These are phyloP conservation scores for Pythium vanterpoolii DNA, from an alignment of 352 stramenopile species.

Conservation along the genomic window DNA sequence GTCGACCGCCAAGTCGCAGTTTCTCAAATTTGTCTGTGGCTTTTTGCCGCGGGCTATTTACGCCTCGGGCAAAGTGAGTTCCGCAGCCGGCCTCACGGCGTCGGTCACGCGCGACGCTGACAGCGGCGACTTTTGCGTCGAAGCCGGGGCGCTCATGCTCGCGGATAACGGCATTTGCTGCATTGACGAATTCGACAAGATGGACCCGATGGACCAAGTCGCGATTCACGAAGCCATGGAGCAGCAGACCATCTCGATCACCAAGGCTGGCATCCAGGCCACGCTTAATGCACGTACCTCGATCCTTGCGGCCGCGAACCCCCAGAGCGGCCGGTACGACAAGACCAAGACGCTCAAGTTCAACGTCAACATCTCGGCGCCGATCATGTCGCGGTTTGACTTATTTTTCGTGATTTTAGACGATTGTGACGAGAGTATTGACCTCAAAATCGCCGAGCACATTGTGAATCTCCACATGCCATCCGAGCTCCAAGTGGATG, in stretches of 20 bases:
- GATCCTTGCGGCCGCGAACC: slow-evolving; percentile 99
- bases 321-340: slow-evolving; percentile 94
- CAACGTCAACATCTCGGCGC: slow-evolving; percentile 90
- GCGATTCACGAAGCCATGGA: slow-evolving; percentile 99
- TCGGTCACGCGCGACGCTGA: slow-evolving; percentile 94
- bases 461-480: slow-evolving; percentile 97
- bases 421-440: slow-evolving; percentile 94
- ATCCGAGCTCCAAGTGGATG: slow-evolving; percentile 40
- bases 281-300: slow-evolving; percentile 98
- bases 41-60: slow-evolving; percentile 96
- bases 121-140: slow-evolving; percentile 90
- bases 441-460: slow-evolving; percentile 95
- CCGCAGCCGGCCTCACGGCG: slow-evolving; percentile 96
- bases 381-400: slow-evolving; percentile 99
- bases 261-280: slow-evolving; percentile 99
- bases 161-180: slow-evolving; percentile 98
- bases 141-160: slow-evolving; percentile 96
- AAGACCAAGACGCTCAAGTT: slow-evolving; percentile 89
- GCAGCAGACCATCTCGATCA: slow-evolving; percentile 99
- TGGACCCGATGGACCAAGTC: slow-evolving; percentile 97
- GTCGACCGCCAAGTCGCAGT: slow-evolving; percentile 98
- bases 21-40: slow-evolving; percentile 97
- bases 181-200: slow-evolving; percentile 99
- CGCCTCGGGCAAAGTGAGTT: slow-evolving; percentile 98
- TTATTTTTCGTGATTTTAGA: slow-evolving; percentile 99